Evolutionary conservation across 352 stramenopile species (phyloP).

Genomic region (Phytopythium sindhum): DNA sequence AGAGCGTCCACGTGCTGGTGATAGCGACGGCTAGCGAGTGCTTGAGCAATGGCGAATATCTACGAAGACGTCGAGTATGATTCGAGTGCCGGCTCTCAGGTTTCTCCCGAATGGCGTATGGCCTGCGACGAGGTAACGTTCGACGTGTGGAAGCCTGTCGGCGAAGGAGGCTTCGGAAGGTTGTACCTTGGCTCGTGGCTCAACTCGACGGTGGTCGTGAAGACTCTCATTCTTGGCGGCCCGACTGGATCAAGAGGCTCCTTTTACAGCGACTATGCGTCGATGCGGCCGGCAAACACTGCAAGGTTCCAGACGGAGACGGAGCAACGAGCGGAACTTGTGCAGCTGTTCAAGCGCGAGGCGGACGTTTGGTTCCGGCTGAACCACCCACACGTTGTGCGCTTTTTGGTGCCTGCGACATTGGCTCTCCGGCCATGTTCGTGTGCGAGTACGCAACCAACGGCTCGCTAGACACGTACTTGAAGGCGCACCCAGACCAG

Average conservation of each 20-base stretch:
- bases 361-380: constrained; percentile 29
- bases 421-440: constrained; percentile 26
- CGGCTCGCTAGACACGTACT: constrained; percentile 35
- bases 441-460: constrained; percentile 38
- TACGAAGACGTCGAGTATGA: neutral
- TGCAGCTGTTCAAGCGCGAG: constrained; percentile 24
- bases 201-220: constrained; percentile 3
- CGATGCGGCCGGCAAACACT: neutral
- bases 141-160: neutral
- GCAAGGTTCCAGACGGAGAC: neutral
- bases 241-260: neutral
- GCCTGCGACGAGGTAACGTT: neutral
- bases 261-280: neutral
- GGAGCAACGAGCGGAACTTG: neutral
- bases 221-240: neutral
- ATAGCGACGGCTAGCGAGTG: neutral
- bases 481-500: constrained; percentile 18
- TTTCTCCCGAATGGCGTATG: neutral
- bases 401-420: constrained; percentile 37
- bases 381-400: constrained; percentile 31
- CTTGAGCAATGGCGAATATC: neutral
- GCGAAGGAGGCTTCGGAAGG: neutral
- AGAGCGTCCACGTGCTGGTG: neutral
- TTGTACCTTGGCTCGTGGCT: neutral
- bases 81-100: neutral